These are phyloP conservation scores for Multifurca ochricompacta DNA, from an alignment of 768 basidiomycete genomes.

Conservation along the genomic window DNA sequence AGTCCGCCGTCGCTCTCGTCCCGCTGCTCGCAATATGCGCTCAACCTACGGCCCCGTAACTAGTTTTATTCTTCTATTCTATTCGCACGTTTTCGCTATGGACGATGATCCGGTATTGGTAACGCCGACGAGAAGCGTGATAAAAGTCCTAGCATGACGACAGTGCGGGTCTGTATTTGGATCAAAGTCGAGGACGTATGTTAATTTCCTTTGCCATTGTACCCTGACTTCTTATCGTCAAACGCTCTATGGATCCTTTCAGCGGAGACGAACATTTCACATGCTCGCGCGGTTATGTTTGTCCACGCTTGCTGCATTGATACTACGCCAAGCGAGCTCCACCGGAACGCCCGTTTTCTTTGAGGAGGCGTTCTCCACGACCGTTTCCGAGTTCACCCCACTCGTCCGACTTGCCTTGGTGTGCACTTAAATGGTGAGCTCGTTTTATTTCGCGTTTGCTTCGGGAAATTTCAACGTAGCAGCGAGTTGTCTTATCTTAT, in stretches of 20 bases:
- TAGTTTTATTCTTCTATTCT: slow-evolving; percentile 5
- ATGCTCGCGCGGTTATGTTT: slow-evolving; percentile 18
- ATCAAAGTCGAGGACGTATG: slow-evolving; percentile 20
- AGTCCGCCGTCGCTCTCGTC: slow-evolving; percentile 9
- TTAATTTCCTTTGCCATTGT: not conserved
- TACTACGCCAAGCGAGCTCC: slow-evolving; percentile 19
- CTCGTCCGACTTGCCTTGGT: not conserved
- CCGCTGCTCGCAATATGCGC: slow-evolving; percentile 7
- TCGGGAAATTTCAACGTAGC: slow-evolving; percentile 9
- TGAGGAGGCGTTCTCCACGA: slow-evolving; percentile 21
- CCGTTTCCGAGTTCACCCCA: slow-evolving; percentile 13
- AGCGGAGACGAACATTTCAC: slow-evolving; percentile 15
- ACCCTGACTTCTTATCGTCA: not conserved
- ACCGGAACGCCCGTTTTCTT: slow-evolving; percentile 21
- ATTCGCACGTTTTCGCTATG: slow-evolving; percentile 9
- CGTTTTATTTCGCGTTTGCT: slow-evolving; percentile 13
- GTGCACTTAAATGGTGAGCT: not conserved
- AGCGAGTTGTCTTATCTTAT: slow-evolving; percentile 2
- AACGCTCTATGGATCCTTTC: slow-evolving; percentile 16
- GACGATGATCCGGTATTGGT: slow-evolving; percentile 1
- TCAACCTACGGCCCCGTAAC: slow-evolving; percentile 7
- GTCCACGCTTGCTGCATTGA: slow-evolving; percentile 17
- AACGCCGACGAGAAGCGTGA: slow-evolving; percentile 1
- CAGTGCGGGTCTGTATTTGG: slow-evolving; percentile 19
- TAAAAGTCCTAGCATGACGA: slow-evolving; percentile 14